Base-by-base conservation (phyloP, 2,329 filamentous ascomycete genomes). In the Emericellopsis cladophorae region DNA sequence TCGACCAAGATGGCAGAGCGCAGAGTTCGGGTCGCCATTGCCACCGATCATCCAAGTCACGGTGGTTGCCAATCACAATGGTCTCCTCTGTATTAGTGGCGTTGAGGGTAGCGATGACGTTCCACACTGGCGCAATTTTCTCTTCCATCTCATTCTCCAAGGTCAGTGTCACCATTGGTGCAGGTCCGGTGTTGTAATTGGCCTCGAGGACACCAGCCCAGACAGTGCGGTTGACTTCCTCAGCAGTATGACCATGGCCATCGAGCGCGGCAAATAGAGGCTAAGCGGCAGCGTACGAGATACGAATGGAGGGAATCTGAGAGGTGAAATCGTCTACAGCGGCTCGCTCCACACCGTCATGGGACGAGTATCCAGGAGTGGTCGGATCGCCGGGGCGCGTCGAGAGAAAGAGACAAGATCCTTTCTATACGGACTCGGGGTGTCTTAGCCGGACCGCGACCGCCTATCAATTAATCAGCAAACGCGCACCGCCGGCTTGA, bases 11-110 rank as follows among this genome's bases (percentile, higher is more conserved):
- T 76, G 1, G 86, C 82, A 8, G 81, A 85, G 39, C 86, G n/a
- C 86, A 45, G 81, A 84, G 60, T 89, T 89, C 0, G 86, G 86
- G 48, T 92, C 85, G 4, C 74, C 83, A n/a, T 84, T 84, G 21
- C 86, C 85, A n/a, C 86, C 85, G 36, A 81, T 75, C 55, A 88
- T 80, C 84, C 84, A 90, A 0, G 84, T 92, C 86, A 22, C 84
- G 74, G 52, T 92, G 86, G 49, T 90, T 92, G 5, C 86, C 85
- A 40, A 89, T 51, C 9, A 93, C 67, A 29, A 92, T 67, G 0
- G 87, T 84, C 51, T 90, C 84, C 44, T 89, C 82, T 0, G 73
- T 59, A 37, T 86, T 73, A 1, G 79, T 80, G 7, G 86, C 86
- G 47, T 89, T 89, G 54, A 93, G 84, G 23, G 83, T 66, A 18